phyloP scores from a whole-genome alignment of 2,329 filamentous ascomycete species.

The Xylariales sp. region DNA sequence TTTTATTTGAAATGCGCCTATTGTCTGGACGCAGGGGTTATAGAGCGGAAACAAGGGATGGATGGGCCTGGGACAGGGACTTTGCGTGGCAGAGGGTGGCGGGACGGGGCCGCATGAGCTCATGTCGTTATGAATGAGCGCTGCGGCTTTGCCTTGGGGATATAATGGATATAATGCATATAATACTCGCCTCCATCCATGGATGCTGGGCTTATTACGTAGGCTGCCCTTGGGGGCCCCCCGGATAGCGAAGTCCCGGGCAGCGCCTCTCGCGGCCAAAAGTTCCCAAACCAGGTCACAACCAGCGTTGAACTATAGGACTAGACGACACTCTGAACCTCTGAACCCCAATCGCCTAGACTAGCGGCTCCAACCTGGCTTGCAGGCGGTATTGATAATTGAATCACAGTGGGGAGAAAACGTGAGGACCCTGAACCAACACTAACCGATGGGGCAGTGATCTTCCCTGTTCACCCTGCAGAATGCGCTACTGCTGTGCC shows the following conservation, averaged over 20 bases:
- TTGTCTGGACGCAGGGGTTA: constrained; percentile 10
- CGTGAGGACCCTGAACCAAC: constrained; percentile 11
- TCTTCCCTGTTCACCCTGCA: background rate
- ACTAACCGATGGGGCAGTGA: constrained; percentile 9
- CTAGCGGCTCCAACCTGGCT: constrained; percentile 4
- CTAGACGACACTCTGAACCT: background rate
- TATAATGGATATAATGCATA: background rate
- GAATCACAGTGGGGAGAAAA: constrained; percentile 1
- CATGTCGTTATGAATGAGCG: constrained; percentile 14
- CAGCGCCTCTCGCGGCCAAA: background rate
- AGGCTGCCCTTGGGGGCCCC: background rate
- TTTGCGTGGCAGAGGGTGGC: constrained; percentile 2
- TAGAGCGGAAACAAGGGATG: constrained; percentile 15
- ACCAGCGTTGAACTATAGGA: background rate
- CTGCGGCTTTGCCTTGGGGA: constrained; percentile 4
- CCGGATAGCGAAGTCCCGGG: constrained; percentile 25
- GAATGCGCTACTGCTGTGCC: constrained; percentile 16
- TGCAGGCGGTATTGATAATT: background rate
- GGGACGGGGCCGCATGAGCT: constrained; percentile 15
- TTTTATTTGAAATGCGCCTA: constrained; percentile 30
- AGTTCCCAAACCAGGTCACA: background rate
- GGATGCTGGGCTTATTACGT: background rate
- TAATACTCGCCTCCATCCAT: background rate
- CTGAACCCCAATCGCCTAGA: background rate
- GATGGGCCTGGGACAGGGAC: constrained; percentile 12